These are phyloP conservation scores for Microsporum audouinii DNA, from an alignment of 2,329 filamentous ascomycete species.

Conservation along the genomic window DNA sequence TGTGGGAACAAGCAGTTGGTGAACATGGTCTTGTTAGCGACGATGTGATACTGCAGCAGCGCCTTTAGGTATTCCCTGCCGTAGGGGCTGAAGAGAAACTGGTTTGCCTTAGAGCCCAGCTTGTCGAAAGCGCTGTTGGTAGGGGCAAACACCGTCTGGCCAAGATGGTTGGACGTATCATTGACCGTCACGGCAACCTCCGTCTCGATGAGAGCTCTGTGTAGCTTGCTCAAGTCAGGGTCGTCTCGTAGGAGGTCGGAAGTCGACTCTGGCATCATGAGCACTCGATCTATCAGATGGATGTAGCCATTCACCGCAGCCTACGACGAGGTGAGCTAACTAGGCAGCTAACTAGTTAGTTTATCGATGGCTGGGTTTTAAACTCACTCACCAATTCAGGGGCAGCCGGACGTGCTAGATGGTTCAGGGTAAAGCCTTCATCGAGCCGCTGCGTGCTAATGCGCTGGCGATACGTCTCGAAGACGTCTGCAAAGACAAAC, in stretches of 20 bases:
- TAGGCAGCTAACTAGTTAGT: neutral
- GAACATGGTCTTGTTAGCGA: neutral
- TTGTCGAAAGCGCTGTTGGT: neutral
- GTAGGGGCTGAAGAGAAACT: neutral
- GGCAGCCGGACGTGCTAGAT: neutral
- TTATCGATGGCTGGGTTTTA: neutral
- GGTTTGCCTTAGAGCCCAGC: neutral
- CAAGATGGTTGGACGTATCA: neutral
- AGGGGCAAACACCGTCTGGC: neutral
- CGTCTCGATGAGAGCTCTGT: neutral
- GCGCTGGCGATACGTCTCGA: neutral
- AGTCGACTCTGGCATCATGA: slow-evolving; percentile 2
- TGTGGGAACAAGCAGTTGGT: neutral
- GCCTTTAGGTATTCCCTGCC: neutral
- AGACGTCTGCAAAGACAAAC: neutral
- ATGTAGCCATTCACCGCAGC: neutral
- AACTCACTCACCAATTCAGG: neutral
- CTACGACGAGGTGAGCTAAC: neutral
- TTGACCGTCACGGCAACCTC: neutral
- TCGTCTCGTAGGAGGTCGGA: neutral
- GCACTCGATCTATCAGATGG: neutral
- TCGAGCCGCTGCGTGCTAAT: neutral
- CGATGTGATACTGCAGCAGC: neutral
- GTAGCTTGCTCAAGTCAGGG: neutral
- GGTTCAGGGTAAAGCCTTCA: neutral